phyloP scores from a whole-genome alignment of 2,329 filamentous ascomycete species.

The Xylariaceae sp. region DNA sequence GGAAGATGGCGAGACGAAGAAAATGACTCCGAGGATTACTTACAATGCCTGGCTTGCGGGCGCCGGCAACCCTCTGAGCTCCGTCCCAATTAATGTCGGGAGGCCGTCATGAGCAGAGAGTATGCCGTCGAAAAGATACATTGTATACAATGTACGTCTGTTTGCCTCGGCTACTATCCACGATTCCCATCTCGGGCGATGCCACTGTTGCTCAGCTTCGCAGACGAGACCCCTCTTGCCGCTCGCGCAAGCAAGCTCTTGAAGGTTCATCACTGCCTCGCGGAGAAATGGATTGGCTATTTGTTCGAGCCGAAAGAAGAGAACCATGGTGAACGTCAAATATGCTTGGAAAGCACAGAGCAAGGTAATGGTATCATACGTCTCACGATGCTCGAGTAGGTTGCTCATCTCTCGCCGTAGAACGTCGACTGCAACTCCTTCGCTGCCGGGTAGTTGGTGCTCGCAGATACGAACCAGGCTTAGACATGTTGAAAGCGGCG shows the following conservation, averaged over 20 bases:
- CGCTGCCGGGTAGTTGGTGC: constrained; percentile 44
- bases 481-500: constrained; percentile 50
- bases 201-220: constrained; percentile 46
- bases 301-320: constrained; percentile 50
- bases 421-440: constrained; percentile 41
- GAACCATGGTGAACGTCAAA: constrained; percentile 57
- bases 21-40: too few species aligned
- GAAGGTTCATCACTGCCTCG: constrained; percentile 55
- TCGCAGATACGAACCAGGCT: constrained; percentile 50
- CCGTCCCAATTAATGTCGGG: constrained; percentile 56
- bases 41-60: constrained; percentile 49
- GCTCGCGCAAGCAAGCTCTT: constrained; percentile 54
- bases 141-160: constrained; percentile 56
- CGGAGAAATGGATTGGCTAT: constrained; percentile 44
- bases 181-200: constrained; percentile 56
- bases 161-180: constrained; percentile 63
- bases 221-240: constrained; percentile 52
- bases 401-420: constrained; percentile 52
- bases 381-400: constrained; percentile 41
- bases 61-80: constrained; percentile 53
- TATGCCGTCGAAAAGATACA: constrained; percentile 61
- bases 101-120: constrained; percentile 52
- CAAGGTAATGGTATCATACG: constrained; percentile 41
- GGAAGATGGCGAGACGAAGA: too few species aligned
- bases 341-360: constrained; percentile 60